Base-by-base conservation (phyloP, 805 yeast genomes). In the Barnettozyma pratensis region DNA sequence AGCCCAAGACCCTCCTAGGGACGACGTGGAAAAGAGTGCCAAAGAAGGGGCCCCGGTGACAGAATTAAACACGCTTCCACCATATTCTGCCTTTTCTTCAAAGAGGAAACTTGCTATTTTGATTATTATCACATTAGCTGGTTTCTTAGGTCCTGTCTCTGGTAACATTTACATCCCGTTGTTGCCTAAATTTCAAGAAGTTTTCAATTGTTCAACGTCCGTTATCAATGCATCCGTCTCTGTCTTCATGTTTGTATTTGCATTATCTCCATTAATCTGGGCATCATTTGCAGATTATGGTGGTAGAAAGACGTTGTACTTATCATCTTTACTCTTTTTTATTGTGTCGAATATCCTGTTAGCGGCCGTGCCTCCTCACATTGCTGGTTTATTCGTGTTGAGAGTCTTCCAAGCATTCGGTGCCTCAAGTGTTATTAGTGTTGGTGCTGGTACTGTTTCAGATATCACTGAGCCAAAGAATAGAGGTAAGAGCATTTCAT, bases 401-500 rank as follows among this genome's bases (percentile, higher is more conserved):
- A 70, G 80, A 50, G 64, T 85, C 4, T 83, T 91, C 2, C 89
- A 85, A 57, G 92, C 90, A 2, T 72, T 90, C 59, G 95, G 96
- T 36, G 96, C 94, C 0, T 79, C 88, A 51, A 84, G 92, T 3
- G 96, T 90, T 0, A 95, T 90, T 62, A 80, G 95, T 19, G 84
- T 88, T 30, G 97, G 97, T 1, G 96, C 96, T 0, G 97, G 96
- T 2, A 87, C 96, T 0, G 82, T 90, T 19, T 80, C 88, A 30
- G 97, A 90, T 63, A 64, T 90, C 32, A 83, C 75, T 51, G 72
- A 79, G 7, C 82, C 84, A 19, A 73, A 77, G 31, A 77, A 81
- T 54, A 72, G 96, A 57, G 97, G 96, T 2, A 70, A 76, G 10
- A 92, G 95, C 2, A 83, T 90, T 76, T 94, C 96, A 0, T 74